Evolutionary conservation across 2,329 filamentous ascomycete species (phyloP), one percentile per base, ranked within the genome.

Genomic region (Capronia epimyces): DNA sequence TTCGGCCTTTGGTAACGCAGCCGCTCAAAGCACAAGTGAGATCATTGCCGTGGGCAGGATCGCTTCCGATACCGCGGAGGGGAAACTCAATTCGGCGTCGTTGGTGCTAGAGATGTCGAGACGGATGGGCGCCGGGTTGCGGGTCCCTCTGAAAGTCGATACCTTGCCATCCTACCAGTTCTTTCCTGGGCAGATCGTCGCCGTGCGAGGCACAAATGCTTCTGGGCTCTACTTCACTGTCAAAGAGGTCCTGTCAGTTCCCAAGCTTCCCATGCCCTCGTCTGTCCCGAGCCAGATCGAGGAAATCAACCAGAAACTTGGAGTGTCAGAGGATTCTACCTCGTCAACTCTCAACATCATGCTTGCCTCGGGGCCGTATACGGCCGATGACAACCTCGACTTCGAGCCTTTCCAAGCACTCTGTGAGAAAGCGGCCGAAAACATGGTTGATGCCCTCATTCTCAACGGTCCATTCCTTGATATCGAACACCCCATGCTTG

Each of bases 181-280:
- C 72, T 97, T 97, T 66, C 93, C 91, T 0, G 93, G 93, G 4
- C 90, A 97, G 65, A 89, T 97, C 46, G 88, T 95, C 24, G 93
- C 91, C 5, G 70, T 97, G 22, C 79, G 79, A 55, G 93, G 93
- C 6, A 89, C 83, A 61, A 98, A 98, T 65, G 83, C 89, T 16
- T 89, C 88, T 0, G 91, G 91, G 0, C 79, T 83, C 31, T 84
- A 87, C 61, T 96, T 97, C 61, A 79, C 83, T 1, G 89, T 93
- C 25, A 82, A 79, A 27, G 83, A 96, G 63, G 70, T 93, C 2
- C 75, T 97, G 5, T 74, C 83, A 1, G 71, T 89, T 2, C 93
- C 93, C 1, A 74, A 88, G 2, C 76, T 95, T 12, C 82, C 83
- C 2, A 82, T 78, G 53, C 84, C 89, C 9, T 88, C 86, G 1